These are phyloP conservation scores for Solanum hybrid DNA, from an alignment of 305 asterid genomes.

Conservation along the genomic window DNA sequence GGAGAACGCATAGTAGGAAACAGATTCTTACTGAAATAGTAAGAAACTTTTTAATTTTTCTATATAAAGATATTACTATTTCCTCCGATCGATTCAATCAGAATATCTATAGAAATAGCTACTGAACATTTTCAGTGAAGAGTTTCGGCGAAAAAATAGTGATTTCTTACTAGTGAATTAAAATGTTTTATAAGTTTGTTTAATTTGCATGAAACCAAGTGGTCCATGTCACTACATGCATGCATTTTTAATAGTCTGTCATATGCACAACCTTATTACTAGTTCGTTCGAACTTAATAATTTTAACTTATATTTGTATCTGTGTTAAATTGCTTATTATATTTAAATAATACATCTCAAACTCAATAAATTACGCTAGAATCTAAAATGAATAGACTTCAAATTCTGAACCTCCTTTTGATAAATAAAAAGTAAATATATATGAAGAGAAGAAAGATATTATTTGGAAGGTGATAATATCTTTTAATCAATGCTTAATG, in stretches of 20 bases:
- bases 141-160: no score
- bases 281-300: rapidly evolving
- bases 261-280: background rate
- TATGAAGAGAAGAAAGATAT: background rate
- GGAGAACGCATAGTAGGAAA: background rate
- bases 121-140: no score
- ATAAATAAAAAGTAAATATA: background rate
- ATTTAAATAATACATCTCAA: background rate
- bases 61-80: no score
- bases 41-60: background rate
- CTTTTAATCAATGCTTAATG: background rate
- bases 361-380: background rate
- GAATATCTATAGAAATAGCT: background rate
- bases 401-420: background rate
- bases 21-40: background rate
- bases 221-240: background rate
- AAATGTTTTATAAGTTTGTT: background rate
- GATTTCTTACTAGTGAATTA: background rate
- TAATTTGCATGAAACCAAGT: background rate
- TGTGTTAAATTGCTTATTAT: background rate
- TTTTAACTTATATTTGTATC: background rate
- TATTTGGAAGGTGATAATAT: background rate
- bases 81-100: background rate
- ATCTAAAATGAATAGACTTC: background rate
- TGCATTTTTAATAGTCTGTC: background rate